Evolutionary conservation across 306 rosid species (phyloP).

Genomic region (Vachellia pachyceras): DNA sequence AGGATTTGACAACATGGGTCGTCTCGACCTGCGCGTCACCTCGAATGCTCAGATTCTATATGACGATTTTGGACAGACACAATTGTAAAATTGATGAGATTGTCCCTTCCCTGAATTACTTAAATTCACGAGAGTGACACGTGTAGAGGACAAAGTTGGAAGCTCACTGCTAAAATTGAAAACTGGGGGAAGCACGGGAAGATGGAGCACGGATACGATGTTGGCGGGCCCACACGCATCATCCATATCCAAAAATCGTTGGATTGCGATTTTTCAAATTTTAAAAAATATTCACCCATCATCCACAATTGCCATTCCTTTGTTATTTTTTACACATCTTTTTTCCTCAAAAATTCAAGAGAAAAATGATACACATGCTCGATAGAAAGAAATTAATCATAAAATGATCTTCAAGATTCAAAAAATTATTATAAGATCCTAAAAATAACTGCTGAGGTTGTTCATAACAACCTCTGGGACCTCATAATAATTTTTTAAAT

Average conservation of each 20-base stretch:
- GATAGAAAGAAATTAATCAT: no score
- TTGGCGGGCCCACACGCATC: not conserved
- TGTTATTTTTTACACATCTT: no score
- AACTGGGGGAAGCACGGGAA: conserved; percentile 8
- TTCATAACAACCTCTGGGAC: no score
- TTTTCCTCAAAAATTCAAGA: no score
- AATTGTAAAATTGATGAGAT: not conserved
- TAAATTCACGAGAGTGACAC: not conserved
- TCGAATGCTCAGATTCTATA: not conserved
- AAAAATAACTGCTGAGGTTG: no score
- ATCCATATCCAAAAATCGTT: not conserved
- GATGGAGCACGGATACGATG: not conserved
- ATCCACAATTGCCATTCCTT: not conserved
- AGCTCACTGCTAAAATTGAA: not conserved
- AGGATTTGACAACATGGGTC: not conserved
- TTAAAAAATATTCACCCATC: not conserved
- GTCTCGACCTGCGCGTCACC: not conserved
- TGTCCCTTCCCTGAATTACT: not conserved
- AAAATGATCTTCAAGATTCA: no score
- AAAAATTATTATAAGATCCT: no score
- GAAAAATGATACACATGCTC: no score
- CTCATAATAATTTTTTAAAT: no score
- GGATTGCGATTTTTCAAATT: not conserved
- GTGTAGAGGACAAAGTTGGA: not conserved
- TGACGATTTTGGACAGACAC: not conserved